These are phyloP conservation scores for Fusarium lateritium DNA, from an alignment of 2,329 filamentous ascomycete species.

Conservation along the genomic window DNA sequence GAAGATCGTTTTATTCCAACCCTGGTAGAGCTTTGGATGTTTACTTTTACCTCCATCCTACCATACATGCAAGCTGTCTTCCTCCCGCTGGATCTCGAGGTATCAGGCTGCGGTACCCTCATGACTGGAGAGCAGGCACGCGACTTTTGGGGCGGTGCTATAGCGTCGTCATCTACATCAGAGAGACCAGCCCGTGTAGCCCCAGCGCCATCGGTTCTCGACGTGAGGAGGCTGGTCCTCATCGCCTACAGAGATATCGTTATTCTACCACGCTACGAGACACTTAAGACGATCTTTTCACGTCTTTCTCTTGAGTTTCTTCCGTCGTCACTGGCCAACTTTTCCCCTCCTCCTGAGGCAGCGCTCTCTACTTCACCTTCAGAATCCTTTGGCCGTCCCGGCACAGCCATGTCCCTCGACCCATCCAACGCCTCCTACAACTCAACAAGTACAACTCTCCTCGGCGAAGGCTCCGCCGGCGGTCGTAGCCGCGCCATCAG, in stretches of 20 bases:
- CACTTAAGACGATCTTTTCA: conserved; percentile 90
- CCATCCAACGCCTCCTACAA: conserved; percentile 84
- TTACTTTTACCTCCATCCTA: conserved; percentile 90
- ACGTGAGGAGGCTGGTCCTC: conserved; percentile 90
- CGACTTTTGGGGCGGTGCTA: conserved; percentile 89
- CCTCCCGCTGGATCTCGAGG: conserved; percentile 91
- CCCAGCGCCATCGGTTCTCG: conserved; percentile 72
- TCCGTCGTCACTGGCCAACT: conserved; percentile 66
- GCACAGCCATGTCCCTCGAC: conserved; percentile 83
- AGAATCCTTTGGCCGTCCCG: conserved; percentile 70
- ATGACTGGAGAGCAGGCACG: conserved; percentile 84
- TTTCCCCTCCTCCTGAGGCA: conserved; percentile 68
- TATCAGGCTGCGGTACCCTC: conserved; percentile 85
- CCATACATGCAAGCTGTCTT: conserved; percentile 98
- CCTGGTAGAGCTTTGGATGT: conserved; percentile 93
- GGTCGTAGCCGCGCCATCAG: conserved; percentile 85
- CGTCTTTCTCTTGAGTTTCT: conserved; percentile 87
- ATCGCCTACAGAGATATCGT: conserved; percentile 90
- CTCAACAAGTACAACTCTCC: conserved; percentile 82
- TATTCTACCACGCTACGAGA: conserved; percentile 90
- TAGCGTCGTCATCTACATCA: conserved; percentile 56
- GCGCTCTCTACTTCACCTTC: conserved; percentile 67
- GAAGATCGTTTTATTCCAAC: conserved; percentile 92
- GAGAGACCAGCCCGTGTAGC: conserved; percentile 60
- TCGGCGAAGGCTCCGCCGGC: conserved; percentile 73